These are phyloP conservation scores for Trapa incisa DNA, from an alignment of 345 rosid genomes.

Conservation along the genomic window DNA sequence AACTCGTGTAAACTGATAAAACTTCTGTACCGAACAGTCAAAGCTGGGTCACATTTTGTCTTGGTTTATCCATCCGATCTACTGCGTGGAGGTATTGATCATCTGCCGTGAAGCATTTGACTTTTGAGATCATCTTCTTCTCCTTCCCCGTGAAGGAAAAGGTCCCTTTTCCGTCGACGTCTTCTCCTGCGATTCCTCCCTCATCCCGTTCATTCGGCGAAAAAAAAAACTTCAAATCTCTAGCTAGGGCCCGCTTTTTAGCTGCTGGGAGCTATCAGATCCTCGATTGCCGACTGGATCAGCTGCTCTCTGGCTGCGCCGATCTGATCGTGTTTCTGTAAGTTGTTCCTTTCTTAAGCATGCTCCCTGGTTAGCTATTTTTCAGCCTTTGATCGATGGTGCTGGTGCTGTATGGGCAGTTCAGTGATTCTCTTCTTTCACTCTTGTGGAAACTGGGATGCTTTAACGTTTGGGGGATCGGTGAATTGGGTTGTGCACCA, in stretches of 20 bases:
- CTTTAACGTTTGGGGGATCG: background rate
- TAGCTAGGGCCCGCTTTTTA: background rate
- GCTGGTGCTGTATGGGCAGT: background rate
- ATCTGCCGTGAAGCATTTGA: background rate
- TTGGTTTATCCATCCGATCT: too few relatives aligned
- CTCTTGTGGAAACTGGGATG: background rate
- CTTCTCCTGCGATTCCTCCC: background rate
- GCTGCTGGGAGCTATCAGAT: background rate
- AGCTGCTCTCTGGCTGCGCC: background rate
- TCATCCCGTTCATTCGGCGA: background rate
- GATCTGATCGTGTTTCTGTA: background rate
- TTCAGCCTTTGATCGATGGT: background rate
- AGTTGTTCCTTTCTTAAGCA: background rate
- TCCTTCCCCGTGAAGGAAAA: background rate
- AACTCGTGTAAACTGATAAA: background rate
- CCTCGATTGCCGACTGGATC: background rate
- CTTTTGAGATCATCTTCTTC: constrained; percentile 3
- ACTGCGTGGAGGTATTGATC: background rate
- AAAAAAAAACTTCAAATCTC: background rate
- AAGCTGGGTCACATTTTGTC: too few relatives aligned
- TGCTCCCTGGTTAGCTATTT: background rate
- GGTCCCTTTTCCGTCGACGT: background rate
- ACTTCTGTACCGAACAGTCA: constrained; percentile 24
- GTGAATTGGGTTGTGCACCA: too few relatives aligned
- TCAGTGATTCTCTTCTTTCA: background rate